These are phyloP conservation scores for Circinella umbellata DNA, from an alignment of 371 early-diverging fungal genomes.

Conservation along the genomic window DNA sequence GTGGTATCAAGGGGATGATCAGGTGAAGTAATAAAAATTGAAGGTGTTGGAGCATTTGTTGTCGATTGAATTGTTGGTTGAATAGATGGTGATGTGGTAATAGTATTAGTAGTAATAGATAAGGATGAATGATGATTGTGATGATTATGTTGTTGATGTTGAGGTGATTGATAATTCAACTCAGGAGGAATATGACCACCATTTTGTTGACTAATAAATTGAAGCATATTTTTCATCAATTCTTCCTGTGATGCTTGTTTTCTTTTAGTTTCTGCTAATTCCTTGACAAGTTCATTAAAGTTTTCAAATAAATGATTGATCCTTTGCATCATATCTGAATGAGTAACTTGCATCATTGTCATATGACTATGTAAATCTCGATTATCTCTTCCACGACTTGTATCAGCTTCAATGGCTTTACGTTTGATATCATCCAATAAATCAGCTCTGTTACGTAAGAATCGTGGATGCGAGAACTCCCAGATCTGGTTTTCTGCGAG, in stretches of 20 bases:
- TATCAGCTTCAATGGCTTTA: conserved; percentile 84
- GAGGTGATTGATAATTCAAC: conserved; percentile 8
- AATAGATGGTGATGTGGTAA: conserved; percentile 32
- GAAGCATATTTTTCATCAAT: conserved; percentile 62
- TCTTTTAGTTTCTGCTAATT: conserved; percentile 72
- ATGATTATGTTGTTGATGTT: background rate
- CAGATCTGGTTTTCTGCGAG: conserved; percentile 88
- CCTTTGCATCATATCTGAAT: conserved; percentile 77
- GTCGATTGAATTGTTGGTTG: conserved; percentile 21
- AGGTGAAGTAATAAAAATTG: conserved; percentile 68
- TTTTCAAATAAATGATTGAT: conserved; percentile 74
- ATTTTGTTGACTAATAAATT: conserved; percentile 56
- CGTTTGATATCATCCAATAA: conserved; percentile 86
- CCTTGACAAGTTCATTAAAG: conserved; percentile 70
- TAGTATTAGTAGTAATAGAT: conserved; percentile 26
- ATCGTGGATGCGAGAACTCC: conserved; percentile 92
- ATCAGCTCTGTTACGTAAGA: conserved; percentile 79
- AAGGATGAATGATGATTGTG: conserved; percentile 21
- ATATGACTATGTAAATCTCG: conserved; percentile 76
- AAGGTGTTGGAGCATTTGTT: conserved; percentile 49
- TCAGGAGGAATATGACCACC: conserved; percentile 34
- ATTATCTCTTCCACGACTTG: conserved; percentile 66
- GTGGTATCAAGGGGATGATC: conserved; percentile 24
- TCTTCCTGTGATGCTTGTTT: conserved; percentile 67
- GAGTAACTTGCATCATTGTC: conserved; percentile 77